These are phyloP conservation scores for Cercospora sojina DNA, from an alignment of 2,329 filamentous ascomycete species.

Conservation along the genomic window DNA sequence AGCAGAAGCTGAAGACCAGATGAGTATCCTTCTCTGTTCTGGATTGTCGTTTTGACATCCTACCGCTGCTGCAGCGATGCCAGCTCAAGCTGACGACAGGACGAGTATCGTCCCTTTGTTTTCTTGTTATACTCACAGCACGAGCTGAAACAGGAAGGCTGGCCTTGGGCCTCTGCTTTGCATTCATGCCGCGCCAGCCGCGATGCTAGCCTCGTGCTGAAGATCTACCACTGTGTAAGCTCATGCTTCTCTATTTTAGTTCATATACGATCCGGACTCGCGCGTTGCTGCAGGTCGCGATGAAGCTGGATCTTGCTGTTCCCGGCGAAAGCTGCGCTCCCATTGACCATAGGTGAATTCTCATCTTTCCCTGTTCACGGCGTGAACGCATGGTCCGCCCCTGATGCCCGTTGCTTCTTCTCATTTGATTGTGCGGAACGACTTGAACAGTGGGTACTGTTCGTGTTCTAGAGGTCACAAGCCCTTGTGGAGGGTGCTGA, in stretches of 20 bases:
- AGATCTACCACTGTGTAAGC: background rate
- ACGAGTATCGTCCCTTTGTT: background rate
- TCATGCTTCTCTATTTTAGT: background rate
- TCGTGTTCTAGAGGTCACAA: background rate
- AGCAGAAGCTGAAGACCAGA: background rate
- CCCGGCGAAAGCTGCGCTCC: too few species aligned
- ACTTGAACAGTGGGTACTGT: background rate
- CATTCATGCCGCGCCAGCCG: too few species aligned
- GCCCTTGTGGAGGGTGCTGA: background rate
- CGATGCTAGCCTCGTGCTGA: background rate
- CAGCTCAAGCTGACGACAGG: background rate
- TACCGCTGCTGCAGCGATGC: background rate
- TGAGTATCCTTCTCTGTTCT: background rate
- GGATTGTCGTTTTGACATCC: background rate
- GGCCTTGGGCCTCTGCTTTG: too few species aligned
- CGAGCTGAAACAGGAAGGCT: too few species aligned
- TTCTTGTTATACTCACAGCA: too few species aligned
- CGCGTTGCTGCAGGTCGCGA: background rate
- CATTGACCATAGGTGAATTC: too few species aligned
- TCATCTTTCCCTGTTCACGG: background rate
- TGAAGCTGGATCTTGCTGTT: background rate
- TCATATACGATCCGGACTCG: background rate
- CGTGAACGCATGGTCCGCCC: background rate
- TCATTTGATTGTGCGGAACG: background rate
- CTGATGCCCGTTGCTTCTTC: background rate